These are phyloP conservation scores for Arabidopsis arenosa DNA, from an alignment of 345 rosid genomes.

Conservation along the genomic window DNA sequence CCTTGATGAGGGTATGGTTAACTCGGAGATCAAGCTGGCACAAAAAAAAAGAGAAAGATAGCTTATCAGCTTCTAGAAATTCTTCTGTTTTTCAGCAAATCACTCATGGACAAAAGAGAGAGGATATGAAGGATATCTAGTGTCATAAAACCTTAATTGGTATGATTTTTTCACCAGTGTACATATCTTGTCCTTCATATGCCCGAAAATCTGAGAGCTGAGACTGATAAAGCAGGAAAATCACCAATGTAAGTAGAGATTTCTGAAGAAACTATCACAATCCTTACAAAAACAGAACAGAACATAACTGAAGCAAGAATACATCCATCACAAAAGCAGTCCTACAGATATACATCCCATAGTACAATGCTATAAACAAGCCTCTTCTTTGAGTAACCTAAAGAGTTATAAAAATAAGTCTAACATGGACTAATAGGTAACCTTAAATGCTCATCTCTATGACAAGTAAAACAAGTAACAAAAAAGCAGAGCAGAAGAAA, in stretches of 20 bases:
- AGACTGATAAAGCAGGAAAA: slow-evolving; percentile 51
- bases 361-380: background rate
- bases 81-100: background rate
- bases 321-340: slow-evolving; percentile 28
- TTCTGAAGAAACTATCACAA: background rate
- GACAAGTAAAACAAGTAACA: background rate
- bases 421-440: background rate
- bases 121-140: background rate
- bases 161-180: slow-evolving; percentile 85
- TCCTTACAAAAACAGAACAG: slow-evolving; percentile 3
- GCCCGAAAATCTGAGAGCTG: slow-evolving; percentile 87
- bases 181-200: slow-evolving; percentile 95
- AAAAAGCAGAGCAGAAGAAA: slow-evolving; percentile 1
- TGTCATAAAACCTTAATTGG: slow-evolving; percentile 79
- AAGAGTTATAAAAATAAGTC: background rate
- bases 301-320: background rate
- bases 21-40: slow-evolving; percentile 95
- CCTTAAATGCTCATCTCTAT: background rate
- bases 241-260: slow-evolving; percentile 12
- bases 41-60: slow-evolving; percentile 37
- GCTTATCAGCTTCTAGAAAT: background rate
- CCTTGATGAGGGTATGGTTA: slow-evolving; percentile 86
- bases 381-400: background rate
- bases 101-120: background rate
- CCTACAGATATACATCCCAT: slow-evolving; percentile 11